These are phyloP conservation scores for Persicaria maculosa DNA, from an alignment of 148 eudicot species.

Conservation along the genomic window DNA sequence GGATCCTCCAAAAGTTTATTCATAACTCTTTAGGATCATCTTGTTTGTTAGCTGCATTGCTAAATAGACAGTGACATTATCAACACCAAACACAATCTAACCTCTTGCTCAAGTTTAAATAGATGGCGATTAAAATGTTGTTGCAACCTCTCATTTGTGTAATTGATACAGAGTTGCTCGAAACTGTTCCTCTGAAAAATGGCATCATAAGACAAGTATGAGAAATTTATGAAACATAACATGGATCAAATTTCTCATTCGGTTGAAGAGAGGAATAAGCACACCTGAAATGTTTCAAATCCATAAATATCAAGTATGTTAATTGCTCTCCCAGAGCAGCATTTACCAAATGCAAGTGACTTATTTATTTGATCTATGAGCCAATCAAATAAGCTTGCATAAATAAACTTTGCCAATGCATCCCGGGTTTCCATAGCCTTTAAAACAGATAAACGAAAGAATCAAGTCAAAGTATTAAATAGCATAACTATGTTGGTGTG, in stretches of 20 bases:
- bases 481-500: background rate
- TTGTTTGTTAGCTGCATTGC: background rate
- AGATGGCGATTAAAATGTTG: slow-evolving; percentile 48
- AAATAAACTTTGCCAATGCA: slow-evolving; percentile 80
- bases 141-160: slow-evolving; percentile 95
- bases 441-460: background rate
- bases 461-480: background rate
- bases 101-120: slow-evolving; percentile 30
- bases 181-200: slow-evolving; percentile 78
- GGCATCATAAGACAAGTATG: slow-evolving; percentile 9
- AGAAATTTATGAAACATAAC: background rate
- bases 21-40: background rate
- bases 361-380: slow-evolving; percentile 64
- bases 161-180: slow-evolving; percentile 90
- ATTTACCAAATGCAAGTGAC: slow-evolving; percentile 56
- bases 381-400: slow-evolving; percentile 89
- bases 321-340: slow-evolving; percentile 63
- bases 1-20: background rate
- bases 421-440: slow-evolving; percentile 88
- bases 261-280: background rate
- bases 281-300: slow-evolving; percentile 90
- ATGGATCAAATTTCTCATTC: background rate
- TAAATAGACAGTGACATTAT: slow-evolving; percentile 5
- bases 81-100: slow-evolving; percentile 79
- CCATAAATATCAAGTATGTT: slow-evolving; percentile 93